These are phyloP conservation scores for Fistulina hepatica DNA, from an alignment of 1,284 basidiomycete genomes.

Conservation along the genomic window DNA sequence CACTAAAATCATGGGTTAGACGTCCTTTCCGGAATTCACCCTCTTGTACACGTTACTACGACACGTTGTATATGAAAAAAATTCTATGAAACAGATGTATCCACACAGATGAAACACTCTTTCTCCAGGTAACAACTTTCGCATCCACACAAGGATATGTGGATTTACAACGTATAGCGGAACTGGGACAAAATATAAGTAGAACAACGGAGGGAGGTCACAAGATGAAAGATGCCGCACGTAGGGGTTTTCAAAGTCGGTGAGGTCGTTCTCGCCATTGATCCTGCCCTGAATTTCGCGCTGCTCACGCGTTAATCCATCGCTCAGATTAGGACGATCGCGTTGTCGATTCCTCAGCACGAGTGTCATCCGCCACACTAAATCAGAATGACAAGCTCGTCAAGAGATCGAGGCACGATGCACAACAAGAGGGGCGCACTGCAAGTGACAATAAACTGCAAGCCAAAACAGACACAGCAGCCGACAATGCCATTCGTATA, in stretches of 20 bases:
- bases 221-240: conserved; percentile 2
- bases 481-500: conserved; percentile 3
- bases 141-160: no score
- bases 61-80: no score
- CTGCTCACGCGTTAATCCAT: conserved; percentile 9
- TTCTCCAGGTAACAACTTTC: no score
- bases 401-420: no score
- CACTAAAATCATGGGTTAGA: no score
- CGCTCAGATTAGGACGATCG: conserved; percentile 3
- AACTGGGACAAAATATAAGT: conserved; percentile 2
- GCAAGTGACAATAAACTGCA: conserved; percentile 1
- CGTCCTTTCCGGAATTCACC: no score
- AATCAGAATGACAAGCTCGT: no score
- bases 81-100: no score
- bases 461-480: conserved; percentile 5
- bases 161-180: conserved; percentile 7
- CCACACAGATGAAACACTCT: no score
- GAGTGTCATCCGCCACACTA: conserved; percentile 10
- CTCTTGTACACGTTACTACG: no score
- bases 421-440: background rate
- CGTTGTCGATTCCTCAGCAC: conserved; percentile 11
- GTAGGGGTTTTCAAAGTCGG: conserved; percentile 12
- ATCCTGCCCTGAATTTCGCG: conserved; percentile 7
- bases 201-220: background rate
- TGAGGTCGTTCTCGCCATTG: conserved; percentile 11